phyloP scores from a whole-genome alignment of 768 basidiomycete species.

The Dacryopinax spathularia region DNA sequence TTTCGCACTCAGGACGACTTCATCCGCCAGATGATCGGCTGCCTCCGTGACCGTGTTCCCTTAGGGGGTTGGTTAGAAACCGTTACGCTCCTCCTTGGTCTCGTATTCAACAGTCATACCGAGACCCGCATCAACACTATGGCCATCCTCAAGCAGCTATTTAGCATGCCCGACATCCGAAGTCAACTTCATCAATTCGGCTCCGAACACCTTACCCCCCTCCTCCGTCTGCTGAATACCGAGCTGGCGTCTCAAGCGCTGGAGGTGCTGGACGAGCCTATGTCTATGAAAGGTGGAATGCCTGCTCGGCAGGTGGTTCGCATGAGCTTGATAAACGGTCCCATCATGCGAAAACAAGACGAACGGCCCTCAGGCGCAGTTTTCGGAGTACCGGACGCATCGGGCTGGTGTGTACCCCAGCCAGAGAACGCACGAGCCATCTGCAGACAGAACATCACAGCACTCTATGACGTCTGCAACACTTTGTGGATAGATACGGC shows the following conservation, averaged over 20 bases:
- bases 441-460: slow-evolving; percentile 65
- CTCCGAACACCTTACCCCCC: slow-evolving; percentile 79
- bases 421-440: slow-evolving; percentile 42
- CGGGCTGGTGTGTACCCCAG: slow-evolving; percentile 77
- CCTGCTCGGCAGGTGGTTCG: slow-evolving; percentile 75
- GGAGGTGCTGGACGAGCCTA: slow-evolving; percentile 86
- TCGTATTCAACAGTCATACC: slow-evolving; percentile 65
- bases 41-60: slow-evolving; percentile 74
- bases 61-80: slow-evolving; percentile 46
- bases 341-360: slow-evolving; percentile 27
- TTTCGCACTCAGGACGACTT: slow-evolving; percentile 92
- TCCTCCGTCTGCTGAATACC: slow-evolving; percentile 75
- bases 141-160: slow-evolving; percentile 78
- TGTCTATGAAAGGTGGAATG: slow-evolving; percentile 46
- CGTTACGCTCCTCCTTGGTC: slow-evolving; percentile 69
- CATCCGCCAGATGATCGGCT: slow-evolving; percentile 71
- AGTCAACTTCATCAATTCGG: slow-evolving; percentile 60
- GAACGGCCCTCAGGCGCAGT: slow-evolving; percentile 44
- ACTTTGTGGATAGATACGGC: slow-evolving; percentile 30
- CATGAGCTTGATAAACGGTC: slow-evolving; percentile 66
- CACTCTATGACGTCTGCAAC: slow-evolving; percentile 74
- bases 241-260: slow-evolving; percentile 73
- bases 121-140: slow-evolving; percentile 74
- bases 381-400: slow-evolving; percentile 67
- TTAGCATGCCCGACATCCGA: slow-evolving; percentile 70